Percentiles rank a stretch among this genome's conserved stretches.
phyloP scores from a whole-genome alignment of 768 basidiomycete species.

The Tricholoma saponaceum region DNA sequence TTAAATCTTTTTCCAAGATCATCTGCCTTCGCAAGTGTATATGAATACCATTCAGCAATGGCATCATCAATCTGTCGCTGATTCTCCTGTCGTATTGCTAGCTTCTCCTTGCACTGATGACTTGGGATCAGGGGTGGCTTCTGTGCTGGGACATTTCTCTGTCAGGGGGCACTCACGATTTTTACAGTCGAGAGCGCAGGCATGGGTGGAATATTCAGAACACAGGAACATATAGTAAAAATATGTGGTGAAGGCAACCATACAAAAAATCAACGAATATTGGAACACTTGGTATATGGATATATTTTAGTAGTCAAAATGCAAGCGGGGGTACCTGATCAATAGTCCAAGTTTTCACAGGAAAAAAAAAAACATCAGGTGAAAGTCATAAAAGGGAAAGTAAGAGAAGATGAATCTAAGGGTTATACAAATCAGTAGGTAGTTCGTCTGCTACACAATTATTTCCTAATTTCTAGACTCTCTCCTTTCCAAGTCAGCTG shows the following conservation, averaged over 20 bases:
- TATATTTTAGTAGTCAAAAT: background rate
- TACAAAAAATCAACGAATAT: background rate
- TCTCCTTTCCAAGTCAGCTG: background rate
- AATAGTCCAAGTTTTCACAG: background rate
- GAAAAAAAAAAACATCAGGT: background rate
- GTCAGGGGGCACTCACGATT: too few relatives aligned
- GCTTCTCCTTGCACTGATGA: too few relatives aligned
- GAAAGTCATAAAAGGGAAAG: background rate
- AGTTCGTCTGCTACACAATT: background rate
- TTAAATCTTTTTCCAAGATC: too few relatives aligned
- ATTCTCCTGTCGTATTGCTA: too few relatives aligned
- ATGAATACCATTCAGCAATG: too few relatives aligned
- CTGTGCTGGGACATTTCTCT: too few relatives aligned
- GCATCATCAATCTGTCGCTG: too few relatives aligned
- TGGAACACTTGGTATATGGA: background rate
- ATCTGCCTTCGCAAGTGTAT: too few relatives aligned
- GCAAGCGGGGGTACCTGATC: background rate
- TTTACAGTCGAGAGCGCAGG: background rate
- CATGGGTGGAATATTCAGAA: too few relatives aligned
- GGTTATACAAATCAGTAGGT: too few relatives aligned
- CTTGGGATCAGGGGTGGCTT: too few relatives aligned
- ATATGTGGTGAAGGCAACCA: background rate
- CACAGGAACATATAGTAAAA: background rate
- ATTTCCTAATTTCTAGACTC: background rate
- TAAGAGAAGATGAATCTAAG: too few relatives aligned